phyloP scores from a whole-genome alignment of 2,329 filamentous ascomycete species.

The Xylaria digitata region DNA sequence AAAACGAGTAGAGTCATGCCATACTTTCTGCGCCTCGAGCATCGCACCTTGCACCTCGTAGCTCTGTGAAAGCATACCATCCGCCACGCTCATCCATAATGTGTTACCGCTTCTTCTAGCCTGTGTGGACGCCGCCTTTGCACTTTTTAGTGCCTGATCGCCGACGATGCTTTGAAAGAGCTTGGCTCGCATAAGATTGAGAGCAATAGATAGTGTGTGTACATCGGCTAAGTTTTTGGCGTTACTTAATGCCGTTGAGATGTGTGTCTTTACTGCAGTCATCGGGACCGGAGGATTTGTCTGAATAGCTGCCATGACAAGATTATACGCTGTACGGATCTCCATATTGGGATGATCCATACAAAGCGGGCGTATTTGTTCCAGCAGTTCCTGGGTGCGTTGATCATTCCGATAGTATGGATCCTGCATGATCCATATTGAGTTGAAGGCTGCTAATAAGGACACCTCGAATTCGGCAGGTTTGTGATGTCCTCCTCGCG shows the following conservation, averaged over 20 bases:
- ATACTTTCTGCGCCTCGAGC: slow-evolving; percentile 62
- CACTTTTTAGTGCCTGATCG: slow-evolving; percentile 81
- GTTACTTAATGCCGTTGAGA: slow-evolving; percentile 77
- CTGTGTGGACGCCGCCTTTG: slow-evolving; percentile 74
- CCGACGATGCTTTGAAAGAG: slow-evolving; percentile 87
- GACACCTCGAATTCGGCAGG: slow-evolving; percentile 71
- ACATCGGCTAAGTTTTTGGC: slow-evolving; percentile 78
- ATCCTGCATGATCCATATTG: slow-evolving; percentile 78
- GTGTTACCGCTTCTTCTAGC: slow-evolving; percentile 76
- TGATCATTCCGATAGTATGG: slow-evolving; percentile 66
- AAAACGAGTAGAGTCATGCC: slow-evolving; percentile 46
- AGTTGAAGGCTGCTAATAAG: slow-evolving; percentile 75
- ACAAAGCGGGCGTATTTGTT: slow-evolving; percentile 75
- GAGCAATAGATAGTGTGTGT: slow-evolving; percentile 82
- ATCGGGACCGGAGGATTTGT: slow-evolving; percentile 73
- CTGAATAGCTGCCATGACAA: slow-evolving; percentile 76
- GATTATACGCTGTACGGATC: slow-evolving; percentile 80
- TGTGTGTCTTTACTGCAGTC: slow-evolving; percentile 80
- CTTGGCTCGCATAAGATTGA: slow-evolving; percentile 85
- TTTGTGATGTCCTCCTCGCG: slow-evolving; percentile 54
- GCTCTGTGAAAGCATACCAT: slow-evolving; percentile 80
- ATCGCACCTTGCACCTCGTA: slow-evolving; percentile 77
- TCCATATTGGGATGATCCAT: slow-evolving; percentile 76
- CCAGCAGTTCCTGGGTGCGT: slow-evolving; percentile 70
- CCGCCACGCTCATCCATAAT: slow-evolving; percentile 83